Percentiles rank a stretch among this genome's conserved stretches.
Conservation (phyloP, 306 rosid genomes). For the Adenanthera pavonina region DNA sequence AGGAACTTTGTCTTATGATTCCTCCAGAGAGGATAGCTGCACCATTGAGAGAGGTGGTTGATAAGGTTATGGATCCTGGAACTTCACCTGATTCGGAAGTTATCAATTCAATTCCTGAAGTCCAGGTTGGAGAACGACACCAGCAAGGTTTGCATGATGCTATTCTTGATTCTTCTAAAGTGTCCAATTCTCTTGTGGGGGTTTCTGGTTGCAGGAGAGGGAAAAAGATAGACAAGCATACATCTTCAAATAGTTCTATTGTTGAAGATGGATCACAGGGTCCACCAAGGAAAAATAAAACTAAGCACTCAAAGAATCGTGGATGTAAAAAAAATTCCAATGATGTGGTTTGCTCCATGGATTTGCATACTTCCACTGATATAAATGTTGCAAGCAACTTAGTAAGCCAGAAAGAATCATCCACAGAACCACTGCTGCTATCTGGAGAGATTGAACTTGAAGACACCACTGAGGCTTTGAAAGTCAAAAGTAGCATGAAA, state of each 20-base stretch:
- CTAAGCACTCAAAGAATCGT: conserved; percentile 61
- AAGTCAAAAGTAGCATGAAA: conserved; percentile 42
- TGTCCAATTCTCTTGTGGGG: conserved; percentile 53
- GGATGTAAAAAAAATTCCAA: conserved; percentile 50
- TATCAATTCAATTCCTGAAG: conserved; percentile 72
- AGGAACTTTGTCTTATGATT: conserved; percentile 46
- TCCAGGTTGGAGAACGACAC: conserved; percentile 59
- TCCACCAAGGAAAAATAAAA: conserved; percentile 46
- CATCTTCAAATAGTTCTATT: conserved; percentile 41
- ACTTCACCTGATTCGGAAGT: conserved; percentile 99
- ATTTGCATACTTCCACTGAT: conserved; percentile 48
- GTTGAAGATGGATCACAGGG: conserved; percentile 48
- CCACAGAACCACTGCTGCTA: conserved; percentile 45
- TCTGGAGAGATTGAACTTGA: conserved; percentile 52
- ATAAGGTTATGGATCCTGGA: conserved; percentile 78
- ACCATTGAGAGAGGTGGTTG: conserved; percentile 55
- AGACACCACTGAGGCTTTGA: conserved; percentile 46
- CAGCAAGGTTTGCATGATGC: conserved; percentile 56
- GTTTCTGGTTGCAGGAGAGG: conserved; percentile 50
- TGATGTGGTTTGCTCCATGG: conserved; percentile 44
- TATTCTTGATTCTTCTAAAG: conserved; percentile 55
- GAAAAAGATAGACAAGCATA: conserved; percentile 61
- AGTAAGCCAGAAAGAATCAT: conserved; percentile 47
- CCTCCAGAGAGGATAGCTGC: conserved; percentile 53
- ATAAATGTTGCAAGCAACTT: conserved; percentile 56